phyloP scores from a whole-genome alignment of 176 grass and related monocot species.

The Guadua angustifolia region DNA sequence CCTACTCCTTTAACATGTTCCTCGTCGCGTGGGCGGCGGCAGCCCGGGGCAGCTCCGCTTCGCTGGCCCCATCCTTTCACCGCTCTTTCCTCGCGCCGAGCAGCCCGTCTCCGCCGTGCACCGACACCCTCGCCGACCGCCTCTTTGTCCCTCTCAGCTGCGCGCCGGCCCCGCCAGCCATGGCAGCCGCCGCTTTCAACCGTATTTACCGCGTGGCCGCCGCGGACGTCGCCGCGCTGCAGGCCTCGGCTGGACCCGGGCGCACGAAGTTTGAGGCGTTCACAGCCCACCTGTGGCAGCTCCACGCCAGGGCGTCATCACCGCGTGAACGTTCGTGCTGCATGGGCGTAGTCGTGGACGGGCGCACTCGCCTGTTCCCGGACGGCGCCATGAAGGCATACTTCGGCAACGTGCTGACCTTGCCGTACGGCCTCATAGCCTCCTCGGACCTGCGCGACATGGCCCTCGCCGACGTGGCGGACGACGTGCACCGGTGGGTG shows the following conservation, averaged over 20 bases:
- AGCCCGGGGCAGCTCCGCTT: background rate
- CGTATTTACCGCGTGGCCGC: slow-evolving; percentile 59
- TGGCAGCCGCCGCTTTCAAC: slow-evolving; percentile 27
- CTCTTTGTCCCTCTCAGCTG: slow-evolving; percentile 42
- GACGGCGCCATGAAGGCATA: slow-evolving; percentile 49
- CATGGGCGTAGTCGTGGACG: slow-evolving; percentile 68
- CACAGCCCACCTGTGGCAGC: slow-evolving; percentile 68
- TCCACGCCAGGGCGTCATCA: slow-evolving; percentile 49
- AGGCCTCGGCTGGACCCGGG: slow-evolving; percentile 33
- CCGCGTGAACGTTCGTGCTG: slow-evolving; percentile 37
- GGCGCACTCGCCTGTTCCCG: slow-evolving; percentile 48
- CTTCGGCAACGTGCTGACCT: slow-evolving; percentile 71
- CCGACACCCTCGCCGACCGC: slow-evolving; percentile 46
- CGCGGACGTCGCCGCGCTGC: slow-evolving; percentile 48
- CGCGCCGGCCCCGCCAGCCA: slow-evolving; percentile 12
- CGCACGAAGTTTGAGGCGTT: slow-evolving; percentile 67
- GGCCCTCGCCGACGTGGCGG: slow-evolving; percentile 58
- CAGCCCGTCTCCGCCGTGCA: slow-evolving; percentile 2
- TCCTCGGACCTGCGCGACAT: slow-evolving; percentile 18
- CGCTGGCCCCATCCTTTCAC: slow-evolving; percentile 46
- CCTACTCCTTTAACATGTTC: slow-evolving; percentile 92
- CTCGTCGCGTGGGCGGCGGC: slow-evolving; percentile 65
- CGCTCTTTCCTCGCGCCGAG: slow-evolving; percentile 58
- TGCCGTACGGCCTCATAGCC: slow-evolving; percentile 47
- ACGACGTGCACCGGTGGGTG: slow-evolving; percentile 63